Evolutionary conservation across 2,329 filamentous ascomycete species (phyloP).

Genomic region (Pestalotiopsis sp.): DNA sequence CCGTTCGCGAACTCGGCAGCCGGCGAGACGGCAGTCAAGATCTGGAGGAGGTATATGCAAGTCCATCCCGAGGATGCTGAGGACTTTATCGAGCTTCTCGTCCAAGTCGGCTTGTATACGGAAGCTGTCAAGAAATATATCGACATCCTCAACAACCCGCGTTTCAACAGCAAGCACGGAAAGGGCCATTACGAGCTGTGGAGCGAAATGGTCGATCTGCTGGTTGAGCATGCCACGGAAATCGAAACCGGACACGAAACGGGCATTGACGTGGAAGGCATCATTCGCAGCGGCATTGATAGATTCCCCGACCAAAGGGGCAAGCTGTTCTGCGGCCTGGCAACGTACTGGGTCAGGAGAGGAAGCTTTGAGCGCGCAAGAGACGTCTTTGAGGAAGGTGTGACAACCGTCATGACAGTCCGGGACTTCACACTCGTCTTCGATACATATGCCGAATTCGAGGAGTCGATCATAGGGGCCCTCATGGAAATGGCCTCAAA

Average conservation of each 20-base stretch:
- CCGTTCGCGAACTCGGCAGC: slow-evolving; percentile 90
- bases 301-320: slow-evolving; percentile 93
- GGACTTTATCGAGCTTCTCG: slow-evolving; percentile 89
- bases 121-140: slow-evolving; percentile 93
- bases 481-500: slow-evolving; percentile 86
- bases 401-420: slow-evolving; percentile 98
- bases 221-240: slow-evolving; percentile 88
- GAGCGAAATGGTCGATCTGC: slow-evolving; percentile 94
- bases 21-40: slow-evolving; percentile 86
- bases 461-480: slow-evolving; percentile 90
- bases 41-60: slow-evolving; percentile 97
- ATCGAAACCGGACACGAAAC: slow-evolving; percentile 80
- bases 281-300: slow-evolving; percentile 88
- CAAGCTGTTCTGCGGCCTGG: slow-evolving; percentile 91
- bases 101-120: slow-evolving; percentile 81
- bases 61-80: slow-evolving; percentile 94
- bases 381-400: slow-evolving; percentile 93
- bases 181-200: slow-evolving; percentile 97
- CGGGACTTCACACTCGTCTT: slow-evolving; percentile 96
- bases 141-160: slow-evolving; percentile 85
- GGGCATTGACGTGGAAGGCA: slow-evolving; percentile 87
- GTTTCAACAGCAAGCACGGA: slow-evolving; percentile 88
- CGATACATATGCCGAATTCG: slow-evolving; percentile 94
- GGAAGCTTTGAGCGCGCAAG: slow-evolving; percentile 91
- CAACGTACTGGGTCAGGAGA: slow-evolving; percentile 94